These are phyloP conservation scores for Brassica incana DNA, from an alignment of 345 rosid genomes.

Conservation along the genomic window DNA sequence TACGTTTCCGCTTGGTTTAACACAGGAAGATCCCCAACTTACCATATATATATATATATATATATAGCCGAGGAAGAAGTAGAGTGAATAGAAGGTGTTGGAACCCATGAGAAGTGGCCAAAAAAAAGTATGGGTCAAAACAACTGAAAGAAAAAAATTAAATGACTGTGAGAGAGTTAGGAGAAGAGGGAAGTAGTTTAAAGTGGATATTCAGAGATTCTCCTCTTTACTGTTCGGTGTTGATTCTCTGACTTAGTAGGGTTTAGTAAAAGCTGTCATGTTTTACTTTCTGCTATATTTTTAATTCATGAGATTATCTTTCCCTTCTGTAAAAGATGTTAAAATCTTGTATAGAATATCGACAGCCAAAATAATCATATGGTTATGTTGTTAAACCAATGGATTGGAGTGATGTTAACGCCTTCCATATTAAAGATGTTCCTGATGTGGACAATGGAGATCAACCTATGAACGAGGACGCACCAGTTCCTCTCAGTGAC, in stretches of 20 bases:
- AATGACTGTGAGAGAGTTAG: conserved; percentile 25
- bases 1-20: too few species aligned
- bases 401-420: too few species aligned
- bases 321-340: background rate
- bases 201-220: conserved; percentile 53
- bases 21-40: too few species aligned
- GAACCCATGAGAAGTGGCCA: conserved; percentile 36
- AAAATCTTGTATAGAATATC: background rate
- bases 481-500: too few species aligned
- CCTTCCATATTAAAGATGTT: too few species aligned
- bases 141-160: conserved; percentile 39
- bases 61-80: conserved; percentile 32
- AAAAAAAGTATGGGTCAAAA: conserved; percentile 66
- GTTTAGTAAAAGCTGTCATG: conserved; percentile 25
- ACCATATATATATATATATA: conserved; percentile 19
- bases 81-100: conserved; percentile 31
- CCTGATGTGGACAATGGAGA: too few species aligned
- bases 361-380: background rate
- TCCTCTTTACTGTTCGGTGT: conserved; percentile 35
- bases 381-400: background rate
- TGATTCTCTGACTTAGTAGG: conserved; percentile 33
- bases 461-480: too few species aligned
- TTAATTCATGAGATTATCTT: background rate
- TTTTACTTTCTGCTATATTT: conserved; percentile 2
- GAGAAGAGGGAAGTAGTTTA: conserved; percentile 60